These are phyloP conservation scores for Lecanosticta acicola DNA, from an alignment of 2,329 filamentous ascomycete species.

Conservation along the genomic window DNA sequence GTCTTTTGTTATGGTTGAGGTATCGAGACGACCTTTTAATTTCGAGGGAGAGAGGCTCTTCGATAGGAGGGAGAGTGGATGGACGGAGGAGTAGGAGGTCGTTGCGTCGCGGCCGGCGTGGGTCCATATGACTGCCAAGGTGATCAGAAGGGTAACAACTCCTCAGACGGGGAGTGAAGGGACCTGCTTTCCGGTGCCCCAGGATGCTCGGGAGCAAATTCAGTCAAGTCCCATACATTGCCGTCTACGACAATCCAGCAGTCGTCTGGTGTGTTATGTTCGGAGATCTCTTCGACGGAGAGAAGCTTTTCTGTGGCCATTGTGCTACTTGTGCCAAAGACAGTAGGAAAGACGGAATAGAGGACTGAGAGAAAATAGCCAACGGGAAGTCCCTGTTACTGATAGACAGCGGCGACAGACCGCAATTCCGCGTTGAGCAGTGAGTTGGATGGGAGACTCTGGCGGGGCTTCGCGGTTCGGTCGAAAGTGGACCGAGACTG, in stretches of 20 bases:
- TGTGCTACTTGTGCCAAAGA: neutral
- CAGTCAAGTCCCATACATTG: slow-evolving; percentile 61
- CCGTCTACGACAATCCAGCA: slow-evolving; percentile 64
- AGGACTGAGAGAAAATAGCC: neutral
- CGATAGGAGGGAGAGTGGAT: slow-evolving; percentile 41
- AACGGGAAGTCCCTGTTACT: neutral
- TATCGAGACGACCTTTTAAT: slow-evolving; percentile 34
- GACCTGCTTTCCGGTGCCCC: slow-evolving; percentile 49
- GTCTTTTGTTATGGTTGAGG: slow-evolving; percentile 22
- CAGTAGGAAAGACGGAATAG: neutral
- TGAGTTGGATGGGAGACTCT: neutral
- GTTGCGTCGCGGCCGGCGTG: slow-evolving; percentile 53
- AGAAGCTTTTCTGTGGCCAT: slow-evolving; percentile 17
- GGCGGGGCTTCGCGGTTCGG: neutral
- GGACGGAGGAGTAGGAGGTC: slow-evolving; percentile 48
- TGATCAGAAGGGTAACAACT: slow-evolving; percentile 9
- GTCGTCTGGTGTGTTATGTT: slow-evolving; percentile 28
- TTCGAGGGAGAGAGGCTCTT: slow-evolving; percentile 41
- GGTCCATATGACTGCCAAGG: slow-evolving; percentile 40
- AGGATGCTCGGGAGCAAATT: slow-evolving; percentile 59
- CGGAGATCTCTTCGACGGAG: slow-evolving; percentile 26
- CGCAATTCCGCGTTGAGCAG: neutral
- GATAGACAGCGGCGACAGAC: neutral
- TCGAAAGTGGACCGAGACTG: neutral
- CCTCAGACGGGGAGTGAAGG: neutral